These are phyloP conservation scores for Exserohilum rostratum DNA, from an alignment of 2,329 filamentous ascomycete species.

Conservation along the genomic window DNA sequence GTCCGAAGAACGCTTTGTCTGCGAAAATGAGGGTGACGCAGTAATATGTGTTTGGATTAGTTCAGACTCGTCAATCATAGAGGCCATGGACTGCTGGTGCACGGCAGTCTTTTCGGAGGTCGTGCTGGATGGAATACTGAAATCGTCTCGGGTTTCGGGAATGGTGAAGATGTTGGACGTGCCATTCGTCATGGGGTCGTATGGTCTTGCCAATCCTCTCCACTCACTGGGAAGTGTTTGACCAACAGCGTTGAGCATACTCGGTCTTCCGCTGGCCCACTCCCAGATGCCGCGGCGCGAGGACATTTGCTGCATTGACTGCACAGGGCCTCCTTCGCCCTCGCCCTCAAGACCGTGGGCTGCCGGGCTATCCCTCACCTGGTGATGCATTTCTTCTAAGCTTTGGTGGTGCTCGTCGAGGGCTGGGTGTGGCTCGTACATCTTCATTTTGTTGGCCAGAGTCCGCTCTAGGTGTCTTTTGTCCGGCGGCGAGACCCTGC, in stretches of 20 bases:
- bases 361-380: conserved; percentile 17
- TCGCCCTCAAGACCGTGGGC: conserved; percentile 10
- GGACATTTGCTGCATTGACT: conserved; percentile 22
- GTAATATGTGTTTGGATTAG: conserved; percentile 19
- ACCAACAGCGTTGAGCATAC: conserved; percentile 37
- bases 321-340: neutral
- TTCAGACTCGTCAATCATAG: conserved; percentile 34
- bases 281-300: conserved; percentile 42
- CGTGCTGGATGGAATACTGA: conserved; percentile 37
- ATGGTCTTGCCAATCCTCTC: conserved; percentile 26
- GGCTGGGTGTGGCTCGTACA: conserved; percentile 33
- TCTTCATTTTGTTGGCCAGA: conserved; percentile 17
- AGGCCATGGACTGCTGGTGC: conserved; percentile 16
- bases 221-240: no score
- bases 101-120: conserved; percentile 27
- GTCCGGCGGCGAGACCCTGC: conserved; percentile 32
- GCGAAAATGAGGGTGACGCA: conserved; percentile 36
- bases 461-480: conserved; percentile 18
- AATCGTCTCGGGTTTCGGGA: conserved; percentile 35
- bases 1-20: conserved; percentile 44
- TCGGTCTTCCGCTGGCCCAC: conserved; percentile 42
- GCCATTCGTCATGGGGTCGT: conserved; percentile 18
- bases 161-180: conserved; percentile 16
- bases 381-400: conserved; percentile 40
- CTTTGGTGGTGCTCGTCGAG: conserved; percentile 44